Evolutionary conservation across 768 basidiomycete genomes (phyloP), one percentile per base, ranked within the genome.

Genomic region (Gloeostereum incarnatum): DNA sequence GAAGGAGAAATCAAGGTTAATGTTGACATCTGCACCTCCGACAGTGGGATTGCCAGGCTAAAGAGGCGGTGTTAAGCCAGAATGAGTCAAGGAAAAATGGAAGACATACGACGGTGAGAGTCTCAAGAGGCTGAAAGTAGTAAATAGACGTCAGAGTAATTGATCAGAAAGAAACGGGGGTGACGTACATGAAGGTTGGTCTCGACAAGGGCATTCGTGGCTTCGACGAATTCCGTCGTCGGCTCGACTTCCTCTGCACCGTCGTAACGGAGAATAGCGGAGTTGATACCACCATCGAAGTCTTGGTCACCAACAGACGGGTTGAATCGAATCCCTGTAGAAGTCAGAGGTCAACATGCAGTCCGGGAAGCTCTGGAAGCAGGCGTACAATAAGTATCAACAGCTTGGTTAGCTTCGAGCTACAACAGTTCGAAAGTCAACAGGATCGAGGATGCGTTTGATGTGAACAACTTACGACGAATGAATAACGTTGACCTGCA

Each of bases 351-450:
- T 38, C 7, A 35, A 35, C 14, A n/a, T 22, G 14, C 5, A 22
- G 6, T 31, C 16, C 24, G 6, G 9, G 5, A 9, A 7, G 18
- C 25, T n/a, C 14, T 29, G n/a, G 29, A 32, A 3, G 14, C 14
- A 10, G 4, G 18, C 31, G 35, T 37, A 57, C 68, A 71, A 47
- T 71, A 73, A 45, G 71, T 73, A 26, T 46, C 56, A 8, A 67
- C 53, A 6, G 55, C 46, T 41, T 68, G 57, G 45, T 62, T 58
- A 6, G 70, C 68, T 1, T 57, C 54, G 11, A 73, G 46, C 44
- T 45, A 34, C n/a, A 23, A 33, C 19, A 24, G 9, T 30, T 16
- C 6, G 35, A 7, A 20, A 19, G 11, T 31, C 17, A 25, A 10
- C 14, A 34, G 11, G 17, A 26, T 6, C 24, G 14, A 10, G 11